Evolutionary conservation across 2,329 filamentous ascomycete genomes (phyloP).

Genomic region (Allantophomopsis lycopodina): DNA sequence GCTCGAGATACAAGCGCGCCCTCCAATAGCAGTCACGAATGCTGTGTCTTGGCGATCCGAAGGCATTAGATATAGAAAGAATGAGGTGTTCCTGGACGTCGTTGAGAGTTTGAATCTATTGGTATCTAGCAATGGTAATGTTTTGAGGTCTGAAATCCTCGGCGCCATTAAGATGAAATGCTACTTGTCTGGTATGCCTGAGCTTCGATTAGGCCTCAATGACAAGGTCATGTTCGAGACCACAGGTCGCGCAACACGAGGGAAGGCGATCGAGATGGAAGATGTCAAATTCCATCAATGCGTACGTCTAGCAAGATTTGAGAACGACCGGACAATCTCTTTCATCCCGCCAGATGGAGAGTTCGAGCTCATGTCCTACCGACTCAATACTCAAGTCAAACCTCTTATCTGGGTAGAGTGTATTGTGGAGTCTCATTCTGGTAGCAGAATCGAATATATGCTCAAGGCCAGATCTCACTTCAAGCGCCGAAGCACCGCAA

Average conservation of each 20-base stretch:
- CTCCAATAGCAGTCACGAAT: constrained; percentile 95
- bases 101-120: constrained; percentile 93
- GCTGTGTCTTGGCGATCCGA: constrained; percentile 97
- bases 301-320: constrained; percentile 86
- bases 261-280: constrained; percentile 98
- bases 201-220: constrained; percentile 84
- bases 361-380: constrained; percentile 99
- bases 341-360: constrained; percentile 96
- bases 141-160: constrained; percentile 88
- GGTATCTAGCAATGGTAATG: constrained; percentile 87
- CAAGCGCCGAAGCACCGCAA: constrained; percentile 92
- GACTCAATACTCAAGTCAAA: constrained; percentile 96
- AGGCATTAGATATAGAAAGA: constrained; percentile 96
- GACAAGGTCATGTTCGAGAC: constrained; percentile 99
- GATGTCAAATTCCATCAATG: constrained; percentile 99
- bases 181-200: constrained; percentile 96
- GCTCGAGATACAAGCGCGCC: constrained; percentile 87
- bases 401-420: constrained; percentile 98
- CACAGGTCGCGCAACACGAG: constrained; percentile 81
- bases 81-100: constrained; percentile 97
- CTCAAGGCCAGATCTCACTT: constrained; percentile 96
- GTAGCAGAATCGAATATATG: constrained; percentile 96
- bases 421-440: constrained; percentile 89
- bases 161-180: constrained; percentile 99
- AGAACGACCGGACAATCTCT: constrained; percentile 96